Evolutionary conservation across 2,329 filamentous ascomycete genomes (phyloP).

Genomic region (Purpureocillium takamizusanense): DNA sequence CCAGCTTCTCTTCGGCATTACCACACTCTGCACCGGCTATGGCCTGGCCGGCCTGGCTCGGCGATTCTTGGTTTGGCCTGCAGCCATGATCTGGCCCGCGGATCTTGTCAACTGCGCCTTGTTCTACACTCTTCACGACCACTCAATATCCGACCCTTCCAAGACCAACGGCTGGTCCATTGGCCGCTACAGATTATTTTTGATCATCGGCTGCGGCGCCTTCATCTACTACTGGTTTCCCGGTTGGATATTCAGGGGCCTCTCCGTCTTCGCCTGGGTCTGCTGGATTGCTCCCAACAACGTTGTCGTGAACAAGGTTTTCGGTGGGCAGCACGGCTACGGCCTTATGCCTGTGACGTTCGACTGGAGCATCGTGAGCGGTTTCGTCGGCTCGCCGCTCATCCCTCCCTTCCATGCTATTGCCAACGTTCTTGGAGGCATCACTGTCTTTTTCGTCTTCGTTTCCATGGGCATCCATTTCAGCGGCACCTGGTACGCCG

Average conservation of each 20-base stretch:
- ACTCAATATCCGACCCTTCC: conserved; percentile 34
- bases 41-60: conserved; percentile 46
- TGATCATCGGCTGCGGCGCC: conserved; percentile 43
- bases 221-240: conserved; percentile 53
- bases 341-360: conserved; percentile 55
- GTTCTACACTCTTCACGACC: conserved; percentile 38
- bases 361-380: conserved; percentile 38
- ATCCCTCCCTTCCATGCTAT: conserved; percentile 47
- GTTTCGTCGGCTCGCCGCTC: conserved; percentile 39
- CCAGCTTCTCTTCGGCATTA: conserved; percentile 43
- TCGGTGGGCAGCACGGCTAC: conserved; percentile 48
- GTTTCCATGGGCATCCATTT: conserved; percentile 52
- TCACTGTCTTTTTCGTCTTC: conserved; percentile 45
- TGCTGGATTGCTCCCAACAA: conserved; percentile 55
- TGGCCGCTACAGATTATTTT: conserved; percentile 54
- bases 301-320: conserved; percentile 52
- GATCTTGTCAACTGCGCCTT: conserved; percentile 45
- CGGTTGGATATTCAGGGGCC: conserved; percentile 52
- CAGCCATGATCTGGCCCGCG: conserved; percentile 50
- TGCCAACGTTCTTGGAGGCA: conserved; percentile 42
- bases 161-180: conserved; percentile 53
- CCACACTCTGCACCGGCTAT: conserved; percentile 48
- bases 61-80: conserved; percentile 43
- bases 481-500: conserved; percentile 45
- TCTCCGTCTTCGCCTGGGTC: conserved; percentile 53